phyloP scores from a whole-genome alignment of 495 filamentous ascomycete species.

The Xylaria flabelliformis region DNA sequence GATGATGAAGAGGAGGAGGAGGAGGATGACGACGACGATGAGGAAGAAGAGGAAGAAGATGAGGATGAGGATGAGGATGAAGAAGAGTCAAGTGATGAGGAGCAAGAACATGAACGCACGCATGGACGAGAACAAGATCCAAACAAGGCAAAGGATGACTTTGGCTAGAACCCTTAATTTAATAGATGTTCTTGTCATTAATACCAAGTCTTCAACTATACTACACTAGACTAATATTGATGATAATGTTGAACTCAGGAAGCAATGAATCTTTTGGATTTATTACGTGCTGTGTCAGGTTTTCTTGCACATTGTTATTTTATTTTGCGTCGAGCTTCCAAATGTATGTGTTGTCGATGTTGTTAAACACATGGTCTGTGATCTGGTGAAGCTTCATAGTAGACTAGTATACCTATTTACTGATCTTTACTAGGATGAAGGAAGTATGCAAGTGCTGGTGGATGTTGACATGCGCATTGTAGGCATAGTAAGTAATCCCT shows the following conservation, averaged over 20 bases:
- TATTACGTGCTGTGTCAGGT: not conserved
- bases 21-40: not conserved
- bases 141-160: slow-evolving; percentile 28
- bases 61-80: not conserved
- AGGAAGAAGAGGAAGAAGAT: slow-evolving; percentile 22
- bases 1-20: slow-evolving; percentile 1
- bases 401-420: not conserved
- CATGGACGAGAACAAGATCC: slow-evolving; percentile 5
- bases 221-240: not conserved
- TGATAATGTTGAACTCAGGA: not conserved
- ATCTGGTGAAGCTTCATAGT: not conserved
- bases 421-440: not conserved
- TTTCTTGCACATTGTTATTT: not conserved
- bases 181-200: not conserved
- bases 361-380: not conserved
- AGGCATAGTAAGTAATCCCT: not conserved
- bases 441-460: not conserved
- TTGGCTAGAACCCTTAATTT: slow-evolving; percentile 20
- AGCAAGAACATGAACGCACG: not conserved
- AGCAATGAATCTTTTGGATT: not conserved
- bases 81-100: not conserved
- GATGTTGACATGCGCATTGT: not conserved
- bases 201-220: not conserved
- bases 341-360: not conserved
- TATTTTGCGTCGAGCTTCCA: not conserved